These are phyloP conservation scores for Ganoderma leucocontextum DNA, from an alignment of 1,284 basidiomycete species.

Conservation along the genomic window DNA sequence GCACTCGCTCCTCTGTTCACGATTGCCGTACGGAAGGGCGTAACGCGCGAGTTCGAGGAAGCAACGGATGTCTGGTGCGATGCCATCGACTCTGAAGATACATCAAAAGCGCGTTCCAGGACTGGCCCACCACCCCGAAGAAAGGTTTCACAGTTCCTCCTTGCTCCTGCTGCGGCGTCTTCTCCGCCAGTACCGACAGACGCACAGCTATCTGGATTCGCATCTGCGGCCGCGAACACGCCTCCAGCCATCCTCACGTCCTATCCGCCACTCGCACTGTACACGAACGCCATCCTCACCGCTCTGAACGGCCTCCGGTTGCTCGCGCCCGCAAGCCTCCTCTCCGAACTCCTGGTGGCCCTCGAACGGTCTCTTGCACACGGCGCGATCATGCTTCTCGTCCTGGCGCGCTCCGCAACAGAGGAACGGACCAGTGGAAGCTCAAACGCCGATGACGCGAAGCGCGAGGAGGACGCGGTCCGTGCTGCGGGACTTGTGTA, in stretches of 20 bases:
- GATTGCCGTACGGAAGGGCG: conserved; percentile 58
- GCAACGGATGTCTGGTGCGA: conserved; percentile 38
- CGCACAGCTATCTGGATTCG: conserved; percentile 34
- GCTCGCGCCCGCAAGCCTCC: conserved; percentile 73
- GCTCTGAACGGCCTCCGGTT: conserved; percentile 85
- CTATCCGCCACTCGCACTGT: conserved; percentile 81
- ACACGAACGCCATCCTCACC: conserved; percentile 78
- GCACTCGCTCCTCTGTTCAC: conserved; percentile 72
- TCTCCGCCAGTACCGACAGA: conserved; percentile 40
- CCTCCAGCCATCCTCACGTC: conserved; percentile 76
- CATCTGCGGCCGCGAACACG: conserved; percentile 51
- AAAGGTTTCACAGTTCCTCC: conserved; percentile 35
- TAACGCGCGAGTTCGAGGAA: conserved; percentile 52
- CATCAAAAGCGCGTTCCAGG: conserved; percentile 23
- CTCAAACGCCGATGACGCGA: conserved; percentile 44
- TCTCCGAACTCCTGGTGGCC: conserved; percentile 52
- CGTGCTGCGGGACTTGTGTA: conserved; percentile 65
- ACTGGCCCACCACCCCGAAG: conserved; percentile 19
- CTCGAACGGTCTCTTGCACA: conserved; percentile 62
- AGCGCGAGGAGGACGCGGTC: conserved; percentile 53
- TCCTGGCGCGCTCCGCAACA: conserved; percentile 32
- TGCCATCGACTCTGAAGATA: conserved; percentile 24
- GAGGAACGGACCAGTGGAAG: conserved; percentile 33
- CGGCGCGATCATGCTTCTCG: conserved; percentile 47
- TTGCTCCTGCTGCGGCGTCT: conserved; percentile 27